Base-by-base conservation (phyloP, 805 yeast genomes). In the Metschnikowia shivogae region DNA sequence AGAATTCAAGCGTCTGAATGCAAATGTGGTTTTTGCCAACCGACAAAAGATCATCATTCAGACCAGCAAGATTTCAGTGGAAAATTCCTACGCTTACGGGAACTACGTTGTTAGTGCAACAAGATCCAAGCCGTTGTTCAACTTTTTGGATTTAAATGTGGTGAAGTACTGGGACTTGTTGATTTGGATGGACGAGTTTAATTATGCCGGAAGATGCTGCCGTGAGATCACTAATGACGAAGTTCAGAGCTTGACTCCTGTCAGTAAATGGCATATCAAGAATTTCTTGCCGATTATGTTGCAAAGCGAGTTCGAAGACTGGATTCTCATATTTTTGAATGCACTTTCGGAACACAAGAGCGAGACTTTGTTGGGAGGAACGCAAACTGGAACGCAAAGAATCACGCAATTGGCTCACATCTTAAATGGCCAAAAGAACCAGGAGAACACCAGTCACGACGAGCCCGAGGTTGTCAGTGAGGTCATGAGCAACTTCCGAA, bases 171-270 rank as follows among this genome's bases (percentile, higher is more conserved):
- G 99, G 99, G 97, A 93, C 61, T 58, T 84, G n/a, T 68, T 93
- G 51, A 68, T 93, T 2, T 95, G 97, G 98, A 86, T 92, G 95
- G 97, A 93, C 61, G 82, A 84, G 54, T 80, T 78, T 56, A 93
- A 93, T 59, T 89, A 74, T 63, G 86, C 95, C 35, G 99, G 99
- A 6, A 63, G 81, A 40, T 70, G 70, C 47, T 77, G 82, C 55
- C 56, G 57, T 14, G 69, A 70, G 43, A 75, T 79, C 41, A 64
- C 72, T 4, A 71, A 65, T 42, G 69, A 67, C 3, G 75, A 72
- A 13, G 56, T 63, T 5, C 81, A 76, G 53, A 63, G 66, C 26
- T 61, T 78, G 47, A 61, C 62, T 9, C 81, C 86, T 1, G 73
- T 65, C 39, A 76, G 77, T 46, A 65, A 81, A 39, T 93, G 99